These are phyloP conservation scores for Trifolium pratense DNA, from an alignment of 306 rosid genomes.

Conservation along the genomic window DNA sequence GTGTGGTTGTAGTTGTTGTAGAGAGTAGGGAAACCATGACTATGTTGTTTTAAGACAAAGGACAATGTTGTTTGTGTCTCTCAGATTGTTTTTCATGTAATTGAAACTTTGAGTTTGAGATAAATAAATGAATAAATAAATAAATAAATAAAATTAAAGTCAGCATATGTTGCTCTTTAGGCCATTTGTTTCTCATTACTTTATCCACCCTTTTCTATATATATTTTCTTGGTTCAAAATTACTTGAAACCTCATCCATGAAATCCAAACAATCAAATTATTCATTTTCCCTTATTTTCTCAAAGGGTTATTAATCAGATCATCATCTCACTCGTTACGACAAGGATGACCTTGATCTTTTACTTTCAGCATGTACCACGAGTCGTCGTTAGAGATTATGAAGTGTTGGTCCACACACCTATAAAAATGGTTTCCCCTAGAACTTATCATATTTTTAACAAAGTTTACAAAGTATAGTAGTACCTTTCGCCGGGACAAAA, in stretches of 20 bases:
- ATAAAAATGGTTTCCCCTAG: too few relatives aligned
- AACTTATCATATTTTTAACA: too few relatives aligned
- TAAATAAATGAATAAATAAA: neutral
- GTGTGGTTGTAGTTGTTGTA: conserved; percentile 56
- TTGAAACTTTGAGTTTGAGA: neutral
- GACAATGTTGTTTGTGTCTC: conserved; percentile 10
- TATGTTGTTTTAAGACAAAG: neutral
- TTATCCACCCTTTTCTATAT: conserved; percentile 48
- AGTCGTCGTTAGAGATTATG: too few relatives aligned
- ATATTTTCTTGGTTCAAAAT: conserved; percentile 41
- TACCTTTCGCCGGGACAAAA: too few relatives aligned
- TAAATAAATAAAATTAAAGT: conserved; percentile 10
- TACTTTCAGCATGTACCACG: too few relatives aligned
- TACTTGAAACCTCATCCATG: conserved; percentile 33
- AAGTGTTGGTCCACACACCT: too few relatives aligned
- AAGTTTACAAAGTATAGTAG: too few relatives aligned
- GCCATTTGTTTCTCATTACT: conserved; percentile 47
- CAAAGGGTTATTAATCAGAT: too few relatives aligned
- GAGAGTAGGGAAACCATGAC: conserved; percentile 69
- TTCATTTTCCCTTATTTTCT: too few relatives aligned
- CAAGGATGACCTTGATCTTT: too few relatives aligned
- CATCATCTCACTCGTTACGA: too few relatives aligned
- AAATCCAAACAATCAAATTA: neutral
- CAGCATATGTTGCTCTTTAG: conserved; percentile 50
- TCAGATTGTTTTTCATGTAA: conserved; percentile 18